Conservation (phyloP, 129 eudicot genomes). For the Artemisia tridentata region DNA sequence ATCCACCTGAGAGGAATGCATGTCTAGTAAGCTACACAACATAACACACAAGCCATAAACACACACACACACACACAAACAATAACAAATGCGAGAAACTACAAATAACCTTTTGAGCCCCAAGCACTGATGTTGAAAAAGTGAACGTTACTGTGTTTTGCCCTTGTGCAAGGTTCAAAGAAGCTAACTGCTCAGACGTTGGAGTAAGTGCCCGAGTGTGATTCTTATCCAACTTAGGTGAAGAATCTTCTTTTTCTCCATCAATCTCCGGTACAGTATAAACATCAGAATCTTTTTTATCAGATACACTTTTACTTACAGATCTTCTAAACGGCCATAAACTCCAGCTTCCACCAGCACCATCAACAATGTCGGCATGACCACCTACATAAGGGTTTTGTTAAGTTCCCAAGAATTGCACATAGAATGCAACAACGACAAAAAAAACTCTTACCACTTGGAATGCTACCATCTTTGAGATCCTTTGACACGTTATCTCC, state of each 20-base stretch:
- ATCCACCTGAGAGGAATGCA: slow-evolving; percentile 65
- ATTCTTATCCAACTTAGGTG: slow-evolving; percentile 41
- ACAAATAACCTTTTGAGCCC: slow-evolving; percentile 72
- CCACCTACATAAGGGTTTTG: slow-evolving; percentile 38
- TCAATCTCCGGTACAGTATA: slow-evolving; percentile 26
- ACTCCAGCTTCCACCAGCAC: slow-evolving; percentile 60
- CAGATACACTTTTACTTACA: slow-evolving; percentile 37
- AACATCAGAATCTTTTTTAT: slow-evolving; percentile 27
- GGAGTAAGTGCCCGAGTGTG: slow-evolving; percentile 53
- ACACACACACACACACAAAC: neutral
- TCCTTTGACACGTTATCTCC: slow-evolving; percentile 33
- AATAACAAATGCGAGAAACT: slow-evolving; percentile 15
- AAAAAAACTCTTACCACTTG: slow-evolving; percentile 43
- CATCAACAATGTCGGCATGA: slow-evolving; percentile 31
- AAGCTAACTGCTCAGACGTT: slow-evolving; percentile 81
- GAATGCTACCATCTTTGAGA: slow-evolving; percentile 38
- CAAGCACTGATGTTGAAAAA: slow-evolving; percentile 80
- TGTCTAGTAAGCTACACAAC: slow-evolving; percentile 21
- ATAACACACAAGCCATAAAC: neutral
- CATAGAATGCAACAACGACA: neutral
- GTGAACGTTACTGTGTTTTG: slow-evolving; percentile 68
- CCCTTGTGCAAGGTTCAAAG: slow-evolving; percentile 84
- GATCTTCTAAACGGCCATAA: slow-evolving; percentile 66
- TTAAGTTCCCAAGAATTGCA: neutral
- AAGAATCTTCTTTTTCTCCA: slow-evolving; percentile 34